Conservation (phyloP, 1,284 basidiomycete genomes). For the Volvariella surrecta region DNA sequence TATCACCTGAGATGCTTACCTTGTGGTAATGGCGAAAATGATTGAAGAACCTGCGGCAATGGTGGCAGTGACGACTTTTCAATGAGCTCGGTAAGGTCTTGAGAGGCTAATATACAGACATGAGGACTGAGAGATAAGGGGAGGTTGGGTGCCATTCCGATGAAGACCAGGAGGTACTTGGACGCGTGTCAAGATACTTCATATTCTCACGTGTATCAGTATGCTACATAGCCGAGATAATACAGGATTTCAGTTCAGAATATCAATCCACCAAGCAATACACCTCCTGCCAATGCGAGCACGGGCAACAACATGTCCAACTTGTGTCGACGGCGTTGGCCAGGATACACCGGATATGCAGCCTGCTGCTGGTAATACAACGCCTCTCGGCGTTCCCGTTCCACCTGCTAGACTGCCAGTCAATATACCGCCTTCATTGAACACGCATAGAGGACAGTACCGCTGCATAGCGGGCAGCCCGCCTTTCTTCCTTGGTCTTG, state of each 20-base stretch:
- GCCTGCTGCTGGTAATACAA: conserved; percentile 12
- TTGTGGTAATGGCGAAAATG: conserved; percentile 76
- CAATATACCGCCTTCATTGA: conserved; percentile 1
- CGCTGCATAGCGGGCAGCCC: conserved; percentile 33
- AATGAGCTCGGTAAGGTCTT: conserved; percentile 57
- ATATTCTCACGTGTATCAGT: too few relatives aligned
- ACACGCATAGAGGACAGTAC: conserved; percentile 19
- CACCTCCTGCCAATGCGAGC: conserved; percentile 50
- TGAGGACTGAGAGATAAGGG: conserved; percentile 73
- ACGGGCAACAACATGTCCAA: conserved; percentile 37
- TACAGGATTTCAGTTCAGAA: conserved; percentile 14
- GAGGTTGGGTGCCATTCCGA: conserved; percentile 36
- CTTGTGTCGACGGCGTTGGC: conserved; percentile 20
- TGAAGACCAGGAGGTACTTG: too few relatives aligned
- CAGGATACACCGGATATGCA: too few relatives aligned
- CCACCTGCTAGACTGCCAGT: neutral
- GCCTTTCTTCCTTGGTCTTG: conserved; percentile 50
- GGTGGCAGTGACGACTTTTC: conserved; percentile 50
- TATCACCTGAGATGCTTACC: conserved; percentile 29
- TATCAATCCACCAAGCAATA: conserved; percentile 45
- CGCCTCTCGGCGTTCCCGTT: conserved; percentile 2
- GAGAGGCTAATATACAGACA: conserved; percentile 61
- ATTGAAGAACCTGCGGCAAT: conserved; percentile 64
- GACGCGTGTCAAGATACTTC: too few relatives aligned
- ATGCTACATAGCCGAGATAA: conserved; percentile 9